These are phyloP conservation scores for Tillandsia fasciculata DNA, from an alignment of 176 grass and related monocot genomes.

Conservation along the genomic window DNA sequence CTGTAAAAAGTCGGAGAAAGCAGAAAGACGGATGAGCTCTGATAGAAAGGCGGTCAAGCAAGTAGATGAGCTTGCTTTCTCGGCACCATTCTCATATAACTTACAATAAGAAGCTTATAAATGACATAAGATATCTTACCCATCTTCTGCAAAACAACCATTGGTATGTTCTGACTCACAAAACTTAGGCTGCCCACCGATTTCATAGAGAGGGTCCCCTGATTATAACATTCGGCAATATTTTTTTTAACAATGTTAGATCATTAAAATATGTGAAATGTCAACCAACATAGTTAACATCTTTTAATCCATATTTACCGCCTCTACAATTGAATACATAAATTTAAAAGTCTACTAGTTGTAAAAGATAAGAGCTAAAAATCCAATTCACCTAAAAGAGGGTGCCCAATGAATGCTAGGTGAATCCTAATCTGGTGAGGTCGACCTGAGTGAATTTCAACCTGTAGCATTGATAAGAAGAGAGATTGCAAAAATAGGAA, in stretches of 20 bases:
- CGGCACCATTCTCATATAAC: too few relatives aligned
- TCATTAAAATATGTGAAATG: conserved; percentile 8
- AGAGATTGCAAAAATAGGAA: conserved; percentile 6
- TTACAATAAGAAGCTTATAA: too few relatives aligned
- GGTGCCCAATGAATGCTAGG: conserved; percentile 65
- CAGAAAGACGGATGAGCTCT: too few relatives aligned
- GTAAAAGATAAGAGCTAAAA: neutral
- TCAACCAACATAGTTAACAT: neutral
- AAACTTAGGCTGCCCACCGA: conserved; percentile 57
- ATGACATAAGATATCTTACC: conserved; percentile 28
- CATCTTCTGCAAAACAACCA: conserved; percentile 57
- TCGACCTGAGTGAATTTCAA: conserved; percentile 81
- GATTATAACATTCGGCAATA: conserved; percentile 11
- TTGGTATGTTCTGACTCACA: conserved; percentile 22
- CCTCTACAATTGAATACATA: neutral
- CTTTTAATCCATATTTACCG: neutral
- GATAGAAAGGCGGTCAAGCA: too few relatives aligned
- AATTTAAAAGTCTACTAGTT: too few relatives aligned
- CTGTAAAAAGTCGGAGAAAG: neutral
- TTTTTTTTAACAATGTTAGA: conserved; percentile 2
- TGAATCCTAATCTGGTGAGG: conserved; percentile 89
- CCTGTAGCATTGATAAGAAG: conserved; percentile 34
- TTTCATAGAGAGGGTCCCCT: conserved; percentile 87
- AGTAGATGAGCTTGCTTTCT: too few relatives aligned
- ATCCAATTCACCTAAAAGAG: conserved; percentile 53